These are phyloP conservation scores for Amesomyces nigricolor DNA, from an alignment of 2,329 filamentous ascomycete genomes.

Conservation along the genomic window DNA sequence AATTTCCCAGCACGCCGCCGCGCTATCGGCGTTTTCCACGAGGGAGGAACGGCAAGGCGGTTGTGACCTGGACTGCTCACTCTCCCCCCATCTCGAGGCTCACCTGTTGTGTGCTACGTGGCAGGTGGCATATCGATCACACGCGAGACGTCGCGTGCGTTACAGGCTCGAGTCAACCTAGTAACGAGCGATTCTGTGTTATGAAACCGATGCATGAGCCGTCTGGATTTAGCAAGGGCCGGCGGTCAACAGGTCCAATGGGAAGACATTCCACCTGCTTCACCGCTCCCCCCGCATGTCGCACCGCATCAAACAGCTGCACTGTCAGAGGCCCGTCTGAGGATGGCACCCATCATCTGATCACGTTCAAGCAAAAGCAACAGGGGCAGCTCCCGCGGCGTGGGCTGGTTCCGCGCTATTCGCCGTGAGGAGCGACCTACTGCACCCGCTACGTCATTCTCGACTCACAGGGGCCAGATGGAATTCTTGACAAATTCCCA, in stretches of 20 bases:
- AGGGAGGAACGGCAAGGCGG: neutral
- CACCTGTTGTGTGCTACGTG: no score
- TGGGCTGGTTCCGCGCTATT: slow-evolving; percentile 8
- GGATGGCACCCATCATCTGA: slow-evolving; percentile 12
- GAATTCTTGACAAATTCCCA: slow-evolving; percentile 20
- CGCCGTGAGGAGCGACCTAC: neutral
- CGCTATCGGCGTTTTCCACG: slow-evolving; percentile 1
- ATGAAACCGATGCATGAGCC: neutral
- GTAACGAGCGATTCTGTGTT: no score
- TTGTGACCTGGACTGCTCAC: neutral
- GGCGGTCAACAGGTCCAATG: no score
- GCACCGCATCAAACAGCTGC: neutral
- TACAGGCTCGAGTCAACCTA: no score
- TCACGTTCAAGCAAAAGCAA: neutral
- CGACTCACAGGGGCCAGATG: slow-evolving; percentile 9
- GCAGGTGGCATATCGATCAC: no score
- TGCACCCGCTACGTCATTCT: slow-evolving; percentile 21
- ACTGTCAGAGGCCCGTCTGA: neutral
- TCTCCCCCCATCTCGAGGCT: no score
- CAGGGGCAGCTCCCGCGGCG: slow-evolving; percentile 1
- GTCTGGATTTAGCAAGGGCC: no score
- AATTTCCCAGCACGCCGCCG: neutral
- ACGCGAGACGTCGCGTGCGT: no score
- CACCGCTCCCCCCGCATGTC: slow-evolving; percentile 2
- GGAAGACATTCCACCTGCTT: neutral